Evolutionary conservation across 345 rosid species (phyloP).

Genomic region (Pistacia atlantica): DNA sequence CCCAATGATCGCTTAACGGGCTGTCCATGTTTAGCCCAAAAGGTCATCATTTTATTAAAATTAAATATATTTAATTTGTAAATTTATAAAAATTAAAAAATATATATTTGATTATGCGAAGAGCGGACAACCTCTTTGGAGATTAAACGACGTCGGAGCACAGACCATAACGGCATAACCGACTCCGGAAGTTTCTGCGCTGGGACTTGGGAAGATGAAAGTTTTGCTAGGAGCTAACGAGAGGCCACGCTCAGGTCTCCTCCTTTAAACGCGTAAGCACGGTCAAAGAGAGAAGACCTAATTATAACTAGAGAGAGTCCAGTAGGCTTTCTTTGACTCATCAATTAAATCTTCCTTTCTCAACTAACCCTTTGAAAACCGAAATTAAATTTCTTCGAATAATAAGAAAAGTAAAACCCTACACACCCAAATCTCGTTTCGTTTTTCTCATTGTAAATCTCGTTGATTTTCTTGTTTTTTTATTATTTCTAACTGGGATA

Average conservation of each 20-base stretch:
- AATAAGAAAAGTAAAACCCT: neutral
- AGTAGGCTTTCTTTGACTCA: neutral
- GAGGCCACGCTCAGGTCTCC: neutral
- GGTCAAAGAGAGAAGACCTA: neutral
- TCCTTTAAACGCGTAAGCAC: neutral
- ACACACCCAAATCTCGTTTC: neutral
- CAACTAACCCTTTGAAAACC: conserved; percentile 4
- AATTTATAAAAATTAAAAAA: too few relatives aligned
- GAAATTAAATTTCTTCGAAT: too few relatives aligned
- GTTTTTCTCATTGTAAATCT: neutral
- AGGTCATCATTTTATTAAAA: too few relatives aligned
- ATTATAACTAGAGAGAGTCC: too few relatives aligned
- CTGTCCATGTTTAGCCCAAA: too few relatives aligned
- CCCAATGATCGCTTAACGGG: too few relatives aligned
- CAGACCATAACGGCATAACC: too few relatives aligned
- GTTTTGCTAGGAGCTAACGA: neutral
- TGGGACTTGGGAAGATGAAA: neutral
- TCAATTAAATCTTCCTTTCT: neutral
- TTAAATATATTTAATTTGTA: too few relatives aligned
- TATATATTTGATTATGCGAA: too few relatives aligned
- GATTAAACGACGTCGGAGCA: neutral
- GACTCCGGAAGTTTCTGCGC: neutral
- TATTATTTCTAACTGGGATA: too few relatives aligned
- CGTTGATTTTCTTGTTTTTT: neutral
- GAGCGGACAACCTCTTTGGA: too few relatives aligned